Conservation (phyloP, 805 yeast genomes). For the Saturnispora dispora region DNA sequence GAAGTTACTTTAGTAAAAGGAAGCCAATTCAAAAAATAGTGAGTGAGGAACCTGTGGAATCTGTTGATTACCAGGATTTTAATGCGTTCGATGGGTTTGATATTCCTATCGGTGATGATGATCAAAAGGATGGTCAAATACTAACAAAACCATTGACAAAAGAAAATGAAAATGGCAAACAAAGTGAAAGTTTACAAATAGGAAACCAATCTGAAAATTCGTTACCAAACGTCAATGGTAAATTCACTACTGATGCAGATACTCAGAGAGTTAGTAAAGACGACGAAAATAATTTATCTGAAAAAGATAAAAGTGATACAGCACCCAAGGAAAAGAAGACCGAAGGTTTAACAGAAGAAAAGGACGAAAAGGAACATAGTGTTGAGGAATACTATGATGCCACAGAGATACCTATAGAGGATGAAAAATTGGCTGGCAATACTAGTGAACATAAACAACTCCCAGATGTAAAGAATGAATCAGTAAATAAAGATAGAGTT, state of each 20-base stretch:
- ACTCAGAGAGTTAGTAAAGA: no score
- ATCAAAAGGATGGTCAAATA: background rate
- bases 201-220: background rate
- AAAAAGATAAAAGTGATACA: background rate
- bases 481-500: background rate
- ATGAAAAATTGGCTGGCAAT: background rate
- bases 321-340: background rate
- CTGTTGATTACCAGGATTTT: conserved; percentile 2
- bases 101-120: background rate
- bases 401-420: background rate
- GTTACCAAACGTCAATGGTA: no score
- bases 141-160: background rate
- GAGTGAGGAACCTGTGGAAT: background rate
- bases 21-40: conserved; percentile 1
- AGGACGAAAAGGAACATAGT: background rate
- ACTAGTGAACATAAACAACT: background rate
- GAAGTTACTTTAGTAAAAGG: conserved; percentile 7
- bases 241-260: no score
- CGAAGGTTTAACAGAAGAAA: background rate
- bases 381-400: conserved; percentile 1
- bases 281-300: no score
- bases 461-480: background rate
- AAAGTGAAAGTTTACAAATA: background rate
- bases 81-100: conserved; percentile 6
- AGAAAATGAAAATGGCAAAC: background rate